Base-by-base conservation (phyloP, 2,329 filamentous ascomycete genomes). In the Nigrograna mackinnonii region DNA sequence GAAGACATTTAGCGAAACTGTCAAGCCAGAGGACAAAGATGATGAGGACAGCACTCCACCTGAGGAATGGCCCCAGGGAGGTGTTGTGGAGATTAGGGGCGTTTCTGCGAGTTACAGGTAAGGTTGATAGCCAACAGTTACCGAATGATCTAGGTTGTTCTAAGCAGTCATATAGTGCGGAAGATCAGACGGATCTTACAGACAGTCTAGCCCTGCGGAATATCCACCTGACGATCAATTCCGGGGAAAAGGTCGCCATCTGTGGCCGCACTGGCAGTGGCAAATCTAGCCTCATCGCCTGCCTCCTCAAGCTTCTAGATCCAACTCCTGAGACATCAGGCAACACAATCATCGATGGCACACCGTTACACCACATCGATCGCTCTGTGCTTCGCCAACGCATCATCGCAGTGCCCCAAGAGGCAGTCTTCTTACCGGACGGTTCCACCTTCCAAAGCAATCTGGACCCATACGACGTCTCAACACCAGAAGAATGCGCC, bases 211-310 rank as follows among this genome's bases (percentile, higher is more conserved):
- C n/a, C n/a, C 30, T 49, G 11, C 32, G 46, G 11, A 34, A 41
- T 22, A 22, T 49, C 11, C 37, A 17, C 6, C 39, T 49, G 17
- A 34, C 35, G 2, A 35, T 46, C 17, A 19, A 24, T 7, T 37
- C 39, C 9, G 46, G 43, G 12, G 37, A 22, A 9, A 43, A 46
- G 14, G 28, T 49, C 18, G 46, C 70, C 6, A 60, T 81, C 3
- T 78, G 73, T 35, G 79, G 79, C 3, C 67, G 78, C 2, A 80
- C 72, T 22, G 77, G 73, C 21, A 74, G 71, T 37, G 75, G 77
- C 3, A 78, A 79, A 52, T 72, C 67, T 0, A 73, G 72, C 0
- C 54, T 79, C 1, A 64, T 77, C 1, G 60, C 72, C 4, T 57
- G 71, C 0, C 53, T 79, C 4, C 58, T 78, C 18, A 67, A 74